Conservation (phyloP, 305 asterid genomes). For the Coffea humblotiana region DNA sequence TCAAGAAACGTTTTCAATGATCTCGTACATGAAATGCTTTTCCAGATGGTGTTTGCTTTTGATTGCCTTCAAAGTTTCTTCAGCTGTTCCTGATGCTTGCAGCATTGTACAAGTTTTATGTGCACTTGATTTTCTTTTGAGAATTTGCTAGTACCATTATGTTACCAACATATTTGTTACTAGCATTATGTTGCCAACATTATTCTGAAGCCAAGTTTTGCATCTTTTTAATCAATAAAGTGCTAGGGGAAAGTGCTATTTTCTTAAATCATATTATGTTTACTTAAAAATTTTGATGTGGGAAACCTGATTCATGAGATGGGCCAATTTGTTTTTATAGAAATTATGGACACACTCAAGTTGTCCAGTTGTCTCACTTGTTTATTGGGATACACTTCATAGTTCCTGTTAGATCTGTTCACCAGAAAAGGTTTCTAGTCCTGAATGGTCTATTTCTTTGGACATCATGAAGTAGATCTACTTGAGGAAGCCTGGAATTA, state of each 20-base stretch:
- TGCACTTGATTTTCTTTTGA: background rate
- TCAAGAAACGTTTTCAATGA: background rate
- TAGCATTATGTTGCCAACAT: background rate
- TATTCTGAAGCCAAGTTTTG: background rate
- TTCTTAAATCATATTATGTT: no score
- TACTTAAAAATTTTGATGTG: no score
- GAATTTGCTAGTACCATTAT: background rate
- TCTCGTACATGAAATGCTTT: background rate
- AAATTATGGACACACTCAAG: background rate
- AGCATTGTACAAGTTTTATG: background rate
- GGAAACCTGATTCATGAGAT: no score
- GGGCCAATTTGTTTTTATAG: background rate
- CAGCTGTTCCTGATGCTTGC: background rate
- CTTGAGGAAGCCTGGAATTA: background rate
- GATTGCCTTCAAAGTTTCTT: background rate
- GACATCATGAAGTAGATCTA: background rate
- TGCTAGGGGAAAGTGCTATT: background rate
- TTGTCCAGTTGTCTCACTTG: background rate
- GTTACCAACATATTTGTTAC: background rate
- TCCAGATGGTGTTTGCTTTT: background rate
- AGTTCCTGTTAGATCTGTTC: background rate
- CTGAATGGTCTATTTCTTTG: background rate
- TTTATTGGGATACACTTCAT: background rate
- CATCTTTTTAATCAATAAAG: background rate
- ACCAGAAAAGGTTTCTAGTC: background rate